Evolutionary conservation across 495 filamentous ascomycete genomes (phyloP).

Genomic region (Penicillium canescens): DNA sequence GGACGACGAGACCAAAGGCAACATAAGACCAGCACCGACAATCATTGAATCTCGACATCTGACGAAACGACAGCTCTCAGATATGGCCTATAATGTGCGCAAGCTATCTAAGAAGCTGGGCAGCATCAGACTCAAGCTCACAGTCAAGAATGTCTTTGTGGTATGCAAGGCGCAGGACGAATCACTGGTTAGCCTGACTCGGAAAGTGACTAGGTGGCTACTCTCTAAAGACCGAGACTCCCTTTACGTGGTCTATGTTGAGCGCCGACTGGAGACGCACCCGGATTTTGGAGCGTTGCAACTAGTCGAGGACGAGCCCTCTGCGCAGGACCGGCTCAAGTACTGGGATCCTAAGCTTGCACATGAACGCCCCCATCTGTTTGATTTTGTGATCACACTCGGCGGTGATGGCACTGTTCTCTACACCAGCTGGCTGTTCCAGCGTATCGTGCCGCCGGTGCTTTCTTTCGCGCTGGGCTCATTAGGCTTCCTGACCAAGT

Average conservation of each 20-base stretch:
- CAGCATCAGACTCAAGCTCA: constrained; percentile 74
- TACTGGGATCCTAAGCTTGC: constrained; percentile 87
- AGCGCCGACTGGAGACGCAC: constrained; percentile 69
- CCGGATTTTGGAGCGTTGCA: constrained; percentile 68
- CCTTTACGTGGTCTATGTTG: constrained; percentile 75
- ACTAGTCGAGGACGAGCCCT: constrained; percentile 57
- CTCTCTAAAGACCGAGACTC: constrained; percentile 70
- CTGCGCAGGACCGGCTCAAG: constrained; percentile 59
- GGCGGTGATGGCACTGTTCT: constrained; percentile 97
- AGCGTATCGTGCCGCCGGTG: constrained; percentile 92
- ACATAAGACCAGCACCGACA: constrained; percentile 23
- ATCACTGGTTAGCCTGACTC: constrained; percentile 73
- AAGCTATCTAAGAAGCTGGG: constrained; percentile 85
- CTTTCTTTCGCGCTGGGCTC: constrained; percentile 90
- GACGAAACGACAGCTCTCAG: constrained; percentile 88
- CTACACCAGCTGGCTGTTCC: constrained; percentile 95
- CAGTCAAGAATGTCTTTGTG: constrained; percentile 80
- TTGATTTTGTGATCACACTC: constrained; percentile 91
- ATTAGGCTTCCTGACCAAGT: constrained; percentile 93
- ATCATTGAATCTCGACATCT: constrained; percentile 63
- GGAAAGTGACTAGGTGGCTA: constrained; percentile 82
- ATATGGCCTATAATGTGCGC: constrained; percentile 94
- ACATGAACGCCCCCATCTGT: constrained; percentile 72
- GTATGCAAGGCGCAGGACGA: constrained; percentile 88
- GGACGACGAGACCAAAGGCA: constrained; percentile 19